Base-by-base conservation (phyloP, 495 filamentous ascomycete genomes). In the Amniculicola lignicola region DNA sequence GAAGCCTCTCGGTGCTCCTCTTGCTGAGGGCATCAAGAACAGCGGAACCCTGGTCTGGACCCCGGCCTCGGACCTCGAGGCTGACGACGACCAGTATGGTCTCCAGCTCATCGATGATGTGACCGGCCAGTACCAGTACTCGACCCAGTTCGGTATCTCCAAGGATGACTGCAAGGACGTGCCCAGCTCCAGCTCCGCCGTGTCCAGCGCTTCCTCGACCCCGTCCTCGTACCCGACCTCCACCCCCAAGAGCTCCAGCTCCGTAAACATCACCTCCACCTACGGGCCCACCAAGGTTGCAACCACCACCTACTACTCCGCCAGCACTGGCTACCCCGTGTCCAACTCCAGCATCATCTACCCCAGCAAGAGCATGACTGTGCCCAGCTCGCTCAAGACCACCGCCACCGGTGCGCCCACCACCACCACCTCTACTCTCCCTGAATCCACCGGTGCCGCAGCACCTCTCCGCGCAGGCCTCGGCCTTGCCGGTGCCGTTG, bases 61-160 rank as follows among this genome's bases (percentile, higher is more conserved):
- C 25, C 80, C 79, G 23, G 46, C 70, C 29, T 65, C 73, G 38
- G 54, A 54, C 38, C 77, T 87, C 28, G 77, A 79, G 61, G 59
- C 46, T 77, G 75, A 59, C 54, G 62, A 71, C 33, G 50, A 36
- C 39, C 35, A 42, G 57, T 88, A 87, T 70, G 85, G 83, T 54
- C 72, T 87, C 51, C 75, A 85, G 60, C 67, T 88, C 57, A 83
- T 87, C 54, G 79, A 76, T 31, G 81, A 85, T 66, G 70, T 67
- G 9, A 80, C 74, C 53, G 81, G 83, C 62, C 65, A 76, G 61
- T 88, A 82, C 75, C 85, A 88, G 68, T 88, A 79, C 72, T 79
- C 77, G 21, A 81, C 79, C 36, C 85, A 87, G 66, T 88, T 86
- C 71, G 84, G 84, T 63, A 73, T 88, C 69, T 68, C 69, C 47